Evolutionary conservation across 768 basidiomycete species (phyloP), one percentile per base, ranked within the genome.

Genomic region (Lactarius evosmus): DNA sequence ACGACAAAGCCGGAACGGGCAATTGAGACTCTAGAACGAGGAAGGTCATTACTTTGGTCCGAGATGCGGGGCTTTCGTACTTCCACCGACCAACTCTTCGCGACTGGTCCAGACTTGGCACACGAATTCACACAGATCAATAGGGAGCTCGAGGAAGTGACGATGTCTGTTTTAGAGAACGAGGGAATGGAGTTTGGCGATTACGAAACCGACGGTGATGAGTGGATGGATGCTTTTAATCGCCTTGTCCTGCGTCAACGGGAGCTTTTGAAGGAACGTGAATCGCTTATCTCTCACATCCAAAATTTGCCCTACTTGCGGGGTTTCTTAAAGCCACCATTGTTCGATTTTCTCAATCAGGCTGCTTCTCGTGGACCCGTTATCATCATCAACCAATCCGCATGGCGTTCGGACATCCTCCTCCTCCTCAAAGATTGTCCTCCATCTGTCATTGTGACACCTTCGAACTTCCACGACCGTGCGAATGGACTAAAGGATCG

Each of bases 401-500:
- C 11, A 22, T 27, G 36, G 27, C 52, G 50, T 7, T 56, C 7
- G 27, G 53, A 57, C 63, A 51, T n/a, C 22, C 16, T 58, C 14
- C 33, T n/a, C 8, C 11, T 60, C 14, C 29, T 41, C 34, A 29
- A 17, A 58, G 79, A 80, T 52, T 83, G 82, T 79, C 81, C 81
- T 44, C 85, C 85, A 72, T 85, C 85, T 82, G 17, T 34, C 3
- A 56, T 61, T 8, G 4, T 33, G 0, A 61, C 41, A 11, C 0
- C n/a, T 9, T 2, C 55, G 11, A 19, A 38, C 17, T 56, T 61
- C 25, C 49, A 61, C 12, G 17, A 36, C 16, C 54, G 41, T n/a
- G 60, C 41, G 9, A 54, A 7, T 2, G 30, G 3, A 4, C 2
- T 61, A 25, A 53, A 7, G 19, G 40, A 61, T 17, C 11, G 22